Base-by-base conservation (phyloP, 2,329 filamentous ascomycete genomes). In the Penicillium sp. region DNA sequence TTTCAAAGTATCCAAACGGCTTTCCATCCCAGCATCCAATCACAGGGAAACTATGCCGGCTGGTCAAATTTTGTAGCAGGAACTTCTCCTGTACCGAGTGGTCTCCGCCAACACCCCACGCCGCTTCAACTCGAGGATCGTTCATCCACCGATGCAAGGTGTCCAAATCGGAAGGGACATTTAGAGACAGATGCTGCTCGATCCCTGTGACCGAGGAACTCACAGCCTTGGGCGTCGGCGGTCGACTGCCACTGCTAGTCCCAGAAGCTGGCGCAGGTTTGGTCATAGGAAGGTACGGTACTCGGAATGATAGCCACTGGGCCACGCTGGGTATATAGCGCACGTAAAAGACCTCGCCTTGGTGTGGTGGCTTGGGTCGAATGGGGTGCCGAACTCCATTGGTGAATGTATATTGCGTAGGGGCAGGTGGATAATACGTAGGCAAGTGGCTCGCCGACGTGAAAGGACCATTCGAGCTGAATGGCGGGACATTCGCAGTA, bases 1-100 rank as follows among this genome's bases (percentile, higher is more conserved):
- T 82, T 76, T 99, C 94, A 68, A 99, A 96, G 70, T 95, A 99
- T 0, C 91, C 94, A 74, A 97, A 99, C 0, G 93, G 93, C 54
- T 93, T 87, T 10, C 90, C 92, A 63, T 97, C 90, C 89, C 93
- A 99, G 68, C 91, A 86, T 0, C 89, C 94, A 55, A 97, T 93
- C 0, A 87, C 90, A 0, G 94, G 94, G 71, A 97, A 96, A 8
- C 86, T 90, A 71, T 96, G 88, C 16, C 80, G 79, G 18, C 81
- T 85, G 12, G 79, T 79, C 10, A 97, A 74, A 0, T 81, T 85
- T 2, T 75, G 77, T 18, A 80, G 76, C 3, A 99, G 77, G 56
- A 96, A 95, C 2, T 81, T 74, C 63, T 85, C 80, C 60, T 88
- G 86, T 16, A 80, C 78, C 3, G 71, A 70, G 43, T 75, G 72